These are phyloP conservation scores for Talaromyces sp. DNA, from an alignment of 2,329 filamentous ascomycete species.

Conservation along the genomic window DNA sequence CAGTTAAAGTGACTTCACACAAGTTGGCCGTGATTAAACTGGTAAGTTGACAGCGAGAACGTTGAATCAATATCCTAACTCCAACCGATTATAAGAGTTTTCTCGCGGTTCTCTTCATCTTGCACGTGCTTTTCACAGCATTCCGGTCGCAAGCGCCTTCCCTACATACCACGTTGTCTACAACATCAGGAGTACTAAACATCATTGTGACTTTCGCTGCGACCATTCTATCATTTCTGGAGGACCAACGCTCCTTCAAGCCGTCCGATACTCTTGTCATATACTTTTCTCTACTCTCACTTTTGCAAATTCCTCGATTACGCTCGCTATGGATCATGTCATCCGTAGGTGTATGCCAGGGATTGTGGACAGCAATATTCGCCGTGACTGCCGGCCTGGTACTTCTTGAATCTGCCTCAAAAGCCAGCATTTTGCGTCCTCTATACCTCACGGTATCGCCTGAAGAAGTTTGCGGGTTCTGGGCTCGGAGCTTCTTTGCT, in stretches of 20 bases:
- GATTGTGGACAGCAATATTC: conserved; percentile 26
- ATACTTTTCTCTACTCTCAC: conserved; percentile 38
- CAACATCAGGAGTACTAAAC: background rate
- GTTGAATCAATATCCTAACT: background rate
- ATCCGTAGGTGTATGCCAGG: conserved; percentile 9
- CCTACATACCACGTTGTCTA: background rate
- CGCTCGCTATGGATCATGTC: conserved; percentile 34
- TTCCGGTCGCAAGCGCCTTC: conserved; percentile 26
- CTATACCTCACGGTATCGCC: background rate
- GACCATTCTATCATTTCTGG: conserved; percentile 23
- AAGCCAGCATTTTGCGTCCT: conserved; percentile 34
- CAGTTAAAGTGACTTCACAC: conserved; percentile 14
- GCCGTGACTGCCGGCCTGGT: conserved; percentile 36
- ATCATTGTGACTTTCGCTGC: conserved; percentile 19
- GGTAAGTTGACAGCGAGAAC: conserved; percentile 18
- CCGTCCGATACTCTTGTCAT: conserved; percentile 27
- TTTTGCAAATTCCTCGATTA: conserved; percentile 38
- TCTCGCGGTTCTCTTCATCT: conserved; percentile 27
- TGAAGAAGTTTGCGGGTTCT: conserved; percentile 45
- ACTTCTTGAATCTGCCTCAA: conserved; percentile 39
- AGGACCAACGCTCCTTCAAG: conserved; percentile 24
- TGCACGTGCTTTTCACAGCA: conserved; percentile 35
- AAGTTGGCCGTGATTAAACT: conserved; percentile 2
- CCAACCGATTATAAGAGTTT: background rate
- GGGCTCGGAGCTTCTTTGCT: conserved; percentile 42